These are phyloP conservation scores for Lactarius hatsudake DNA, from an alignment of 768 basidiomycete genomes.

Conservation along the genomic window DNA sequence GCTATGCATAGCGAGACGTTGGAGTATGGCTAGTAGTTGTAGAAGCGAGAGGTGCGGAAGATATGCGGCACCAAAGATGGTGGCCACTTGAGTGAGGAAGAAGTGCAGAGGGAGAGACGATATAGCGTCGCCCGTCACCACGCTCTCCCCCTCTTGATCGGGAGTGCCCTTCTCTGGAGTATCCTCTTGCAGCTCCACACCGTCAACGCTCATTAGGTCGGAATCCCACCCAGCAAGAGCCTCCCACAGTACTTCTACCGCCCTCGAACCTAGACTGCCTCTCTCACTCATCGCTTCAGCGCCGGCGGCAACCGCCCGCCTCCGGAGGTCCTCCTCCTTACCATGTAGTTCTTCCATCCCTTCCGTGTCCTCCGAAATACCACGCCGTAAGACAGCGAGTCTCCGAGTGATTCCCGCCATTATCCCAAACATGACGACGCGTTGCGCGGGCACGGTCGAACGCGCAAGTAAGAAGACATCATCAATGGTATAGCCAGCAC, in stretches of 20 bases:
- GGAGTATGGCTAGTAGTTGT: constrained; percentile 58
- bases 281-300: constrained; percentile 62
- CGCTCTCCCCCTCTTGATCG: constrained; percentile 34
- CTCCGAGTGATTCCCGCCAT: constrained; percentile 55
- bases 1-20: constrained; percentile 59
- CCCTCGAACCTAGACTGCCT: constrained; percentile 63
- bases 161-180: constrained; percentile 28
- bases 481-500: constrained; percentile 86
- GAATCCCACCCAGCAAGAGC: constrained; percentile 64
- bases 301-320: constrained; percentile 63
- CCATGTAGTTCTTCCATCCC: constrained; percentile 38
- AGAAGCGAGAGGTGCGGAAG: constrained; percentile 48
- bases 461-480: constrained; percentile 78
- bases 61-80: constrained; percentile 39
- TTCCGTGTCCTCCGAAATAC: constrained; percentile 31
- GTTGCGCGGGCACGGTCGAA: constrained; percentile 80
- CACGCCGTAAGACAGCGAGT: constrained; percentile 32
- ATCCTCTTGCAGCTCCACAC: constrained; percentile 45
- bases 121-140: constrained; percentile 29
- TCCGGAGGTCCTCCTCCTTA: constrained; percentile 46
- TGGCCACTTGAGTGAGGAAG: constrained; percentile 51
- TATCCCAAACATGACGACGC: constrained; percentile 76
- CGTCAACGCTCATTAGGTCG: constrained; percentile 36
- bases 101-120: constrained; percentile 41
- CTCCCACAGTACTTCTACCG: constrained; percentile 72